Evolutionary conservation across 768 basidiomycete genomes (phyloP).

Genomic region (Pulveroboletus sp.): DNA sequence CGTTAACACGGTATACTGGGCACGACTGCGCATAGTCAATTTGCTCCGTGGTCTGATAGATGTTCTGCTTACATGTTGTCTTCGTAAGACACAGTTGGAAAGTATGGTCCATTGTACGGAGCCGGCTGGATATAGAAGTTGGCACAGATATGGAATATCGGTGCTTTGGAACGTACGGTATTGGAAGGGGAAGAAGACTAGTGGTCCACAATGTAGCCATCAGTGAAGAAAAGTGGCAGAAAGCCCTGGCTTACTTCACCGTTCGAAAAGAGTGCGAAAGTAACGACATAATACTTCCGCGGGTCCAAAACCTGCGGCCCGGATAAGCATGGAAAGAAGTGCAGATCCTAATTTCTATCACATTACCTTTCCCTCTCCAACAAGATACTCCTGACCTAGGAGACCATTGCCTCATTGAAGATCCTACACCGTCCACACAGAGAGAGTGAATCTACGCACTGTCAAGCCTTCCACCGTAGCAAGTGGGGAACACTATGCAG

Average conservation of each 20-base stretch:
- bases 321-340: background rate
- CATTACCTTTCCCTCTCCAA: slow-evolving; percentile 50
- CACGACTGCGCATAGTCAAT: slow-evolving; percentile 37
- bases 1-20: slow-evolving; percentile 51
- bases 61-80: slow-evolving; percentile 49
- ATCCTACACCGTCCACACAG: background rate
- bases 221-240: background rate
- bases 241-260: slow-evolving; percentile 44
- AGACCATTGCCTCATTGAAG: slow-evolving; percentile 17
- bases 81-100: slow-evolving; percentile 52
- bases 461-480: slow-evolving; percentile 53
- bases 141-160: background rate
- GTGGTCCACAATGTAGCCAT: background rate
- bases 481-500: slow-evolving; percentile 59
- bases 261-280: slow-evolving; percentile 57
- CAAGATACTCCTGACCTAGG: slow-evolving; percentile 48
- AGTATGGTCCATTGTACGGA: slow-evolving; percentile 59
- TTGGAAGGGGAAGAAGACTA: slow-evolving; percentile 63
- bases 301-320: slow-evolving; percentile 44
- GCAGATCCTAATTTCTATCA: background rate
- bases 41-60: background rate
- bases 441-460: slow-evolving; percentile 32
- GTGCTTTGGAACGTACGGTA: slow-evolving; percentile 22
- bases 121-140: slow-evolving; percentile 35
- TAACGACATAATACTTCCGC: slow-evolving; percentile 51